Base-by-base conservation (phyloP, 345 rosid species). In the Linum usitatissimum region DNA sequence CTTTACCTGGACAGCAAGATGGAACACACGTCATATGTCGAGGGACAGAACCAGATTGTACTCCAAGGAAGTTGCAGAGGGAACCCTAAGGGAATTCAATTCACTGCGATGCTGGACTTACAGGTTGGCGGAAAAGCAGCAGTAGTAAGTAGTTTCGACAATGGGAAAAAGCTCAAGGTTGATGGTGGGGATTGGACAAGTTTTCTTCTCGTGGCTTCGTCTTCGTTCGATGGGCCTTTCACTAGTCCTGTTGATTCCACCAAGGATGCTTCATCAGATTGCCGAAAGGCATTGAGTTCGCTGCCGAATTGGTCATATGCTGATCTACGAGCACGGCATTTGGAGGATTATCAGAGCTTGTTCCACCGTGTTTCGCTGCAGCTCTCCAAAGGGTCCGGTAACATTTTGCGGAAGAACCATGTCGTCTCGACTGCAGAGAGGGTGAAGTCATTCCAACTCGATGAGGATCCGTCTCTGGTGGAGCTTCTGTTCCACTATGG, bases 391-490 rank as follows among this genome's bases (percentile, higher is more conserved):
- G 73, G 82, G 65, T 63, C 81, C 12, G 68, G 70, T 67, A 66
- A 73, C 63, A 18, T 60, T 13, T 55, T 23, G 18, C n/a, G n/a
- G n/a, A 73, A 42, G 57, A 57, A 66, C 45, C 59, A n/a, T 42
- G 76, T 69, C 65, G n/a, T n/a, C n/a, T 76, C 91, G 61, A 80
- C 96, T 0, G 90, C 88, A 59, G 85, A 83, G 70, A 78, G 91
- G 79, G 84, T 93, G 64, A 76, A 73, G 66, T 83, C 88, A 30
- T 93, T 93, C 77, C 77, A 74, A 75, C 67, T 61, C 19, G 79
- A 93, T 67, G 84, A 93, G 66, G 99, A 93, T 68, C 99, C 99
- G 63, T 86, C 84, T 1, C 62, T 93, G 71, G 86, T 93, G 76
- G 91, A 79, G 71, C 84, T 90, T 55, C 55, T 93, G 3, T 87